Base-by-base conservation (phyloP, 139 green algal genomes). In the Chlorella vulgaris region DNA sequence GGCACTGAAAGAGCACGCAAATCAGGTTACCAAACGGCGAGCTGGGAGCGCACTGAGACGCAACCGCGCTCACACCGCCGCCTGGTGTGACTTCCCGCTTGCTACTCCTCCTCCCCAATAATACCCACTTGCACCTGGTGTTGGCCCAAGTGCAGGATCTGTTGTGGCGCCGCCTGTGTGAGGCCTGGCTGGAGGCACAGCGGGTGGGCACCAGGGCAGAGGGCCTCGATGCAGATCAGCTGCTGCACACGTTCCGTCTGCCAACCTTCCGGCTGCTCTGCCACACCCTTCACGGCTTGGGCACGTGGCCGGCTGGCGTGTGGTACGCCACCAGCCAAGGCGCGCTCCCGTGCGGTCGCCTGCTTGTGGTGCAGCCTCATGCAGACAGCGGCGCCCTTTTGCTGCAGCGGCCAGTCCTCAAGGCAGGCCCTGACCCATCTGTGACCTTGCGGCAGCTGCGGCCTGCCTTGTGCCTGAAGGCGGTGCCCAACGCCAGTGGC, bases 271-370 rank as follows among this genome's bases (percentile, higher is more conserved):
- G 53, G 13, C 5, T n/a, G 8, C 73, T 79, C 0, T 36, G 22
- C 35, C n/a, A 63, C 0, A 24, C 4, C 1, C 53, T 79, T 50
- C 73, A 79, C 73, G 4, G 26, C 22, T 36, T 79, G 22, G 53
- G 73, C 24, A 69, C 22, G 51, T 79, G 73, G 73, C 73, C 53
- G 7, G 73, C n/a, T 21, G 73, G 73, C 10, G 22, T 69, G 13
- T 79, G 18, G 3, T 79, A 69, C 10, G 35, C 73, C 7, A 69
- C 53, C 36, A 68, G 38, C 26, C 42, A 35, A 8, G 26, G 22
- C 3, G 73, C 36, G 3, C 26, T 51, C 51, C 73, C 73, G 3
- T 35, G 53, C 1, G 73, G 73, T 2, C 21, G 35, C 24, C 53
- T 79, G 53, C 53, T 69, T 28, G 24, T 69, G 1, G 51, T 7